Percentiles rank a stretch among this genome's conserved stretches.
These are phyloP conservation scores for Pyricularia sp. DNA, from an alignment of 2,329 filamentous ascomycete species.

Conservation along the genomic window DNA sequence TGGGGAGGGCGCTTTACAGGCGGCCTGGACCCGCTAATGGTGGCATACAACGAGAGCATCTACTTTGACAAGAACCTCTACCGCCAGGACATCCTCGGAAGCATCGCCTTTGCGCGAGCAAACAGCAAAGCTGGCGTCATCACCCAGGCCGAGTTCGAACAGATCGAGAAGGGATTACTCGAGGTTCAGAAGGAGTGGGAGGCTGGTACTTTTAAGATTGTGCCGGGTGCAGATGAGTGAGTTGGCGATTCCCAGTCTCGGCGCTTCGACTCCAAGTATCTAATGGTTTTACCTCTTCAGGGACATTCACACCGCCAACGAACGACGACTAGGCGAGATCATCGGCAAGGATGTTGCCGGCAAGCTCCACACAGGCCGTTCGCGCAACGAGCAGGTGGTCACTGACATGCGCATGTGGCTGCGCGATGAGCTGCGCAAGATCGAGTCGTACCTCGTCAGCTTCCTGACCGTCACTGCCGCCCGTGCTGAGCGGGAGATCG, in stretches of 20 bases:
- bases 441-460: slow-evolving; percentile 55
- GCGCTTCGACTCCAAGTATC: slow-evolving; percentile 8
- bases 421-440: slow-evolving; percentile 55
- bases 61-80: slow-evolving; percentile 68
- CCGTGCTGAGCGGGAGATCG: slow-evolving; percentile 62
- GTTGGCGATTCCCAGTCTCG: neutral
- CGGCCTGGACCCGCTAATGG: slow-evolving; percentile 75
- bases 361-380: slow-evolving; percentile 80
- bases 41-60: slow-evolving; percentile 70
- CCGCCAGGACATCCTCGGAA: slow-evolving; percentile 67
- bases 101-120: slow-evolving; percentile 68
- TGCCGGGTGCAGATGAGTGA: slow-evolving; percentile 37
- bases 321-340: slow-evolving; percentile 64
- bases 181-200: slow-evolving; percentile 42
- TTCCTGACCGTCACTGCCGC: slow-evolving; percentile 56
- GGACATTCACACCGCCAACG: slow-evolving; percentile 56
- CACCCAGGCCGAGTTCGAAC: slow-evolving; percentile 55
- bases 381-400: slow-evolving; percentile 80
- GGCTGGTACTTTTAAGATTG: slow-evolving; percentile 33
- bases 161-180: slow-evolving; percentile 60
- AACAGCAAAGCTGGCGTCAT: slow-evolving; percentile 67
- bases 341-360: slow-evolving; percentile 76
- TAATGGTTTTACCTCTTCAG: neutral
- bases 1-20: slow-evolving; percentile 44
- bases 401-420: slow-evolving; percentile 88